These are phyloP conservation scores for Fusarium verrucosum DNA, from an alignment of 2,329 filamentous ascomycete genomes.

Conservation along the genomic window DNA sequence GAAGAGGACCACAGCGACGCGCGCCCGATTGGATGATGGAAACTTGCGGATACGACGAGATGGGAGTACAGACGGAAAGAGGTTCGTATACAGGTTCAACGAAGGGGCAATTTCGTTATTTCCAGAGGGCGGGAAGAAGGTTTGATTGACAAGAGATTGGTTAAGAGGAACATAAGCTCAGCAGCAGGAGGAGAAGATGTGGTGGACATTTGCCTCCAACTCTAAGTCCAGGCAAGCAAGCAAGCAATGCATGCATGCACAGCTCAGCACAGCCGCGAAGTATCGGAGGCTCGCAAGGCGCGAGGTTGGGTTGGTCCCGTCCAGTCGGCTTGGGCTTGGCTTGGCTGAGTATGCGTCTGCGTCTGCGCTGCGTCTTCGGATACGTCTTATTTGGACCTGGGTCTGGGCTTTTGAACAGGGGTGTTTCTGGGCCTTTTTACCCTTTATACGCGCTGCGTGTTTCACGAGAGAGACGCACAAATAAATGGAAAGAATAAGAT, in stretches of 20 bases:
- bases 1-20: slow-evolving; percentile 3
- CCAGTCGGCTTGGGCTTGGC: slow-evolving; percentile 32
- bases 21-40: slow-evolving; percentile 16
- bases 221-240: slow-evolving; percentile 19
- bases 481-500: neutral
- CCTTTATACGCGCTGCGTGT: slow-evolving; percentile 22
- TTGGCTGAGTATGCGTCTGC: slow-evolving; percentile 31
- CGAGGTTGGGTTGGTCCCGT: slow-evolving; percentile 37
- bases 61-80: slow-evolving; percentile 2
- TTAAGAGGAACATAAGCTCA: slow-evolving; percentile 11
- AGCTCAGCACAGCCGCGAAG: slow-evolving; percentile 35
- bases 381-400: too few species aligned
- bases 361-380: slow-evolving; percentile 29
- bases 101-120: neutral
- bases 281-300: slow-evolving; percentile 29
- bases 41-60: slow-evolving; percentile 21
- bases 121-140: neutral
- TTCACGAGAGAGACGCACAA: slow-evolving; percentile 18
- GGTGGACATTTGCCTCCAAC: slow-evolving; percentile 29
- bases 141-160: slow-evolving; percentile 9
- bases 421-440: slow-evolving; percentile 25
- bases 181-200: slow-evolving; percentile 15
- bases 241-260: neutral
- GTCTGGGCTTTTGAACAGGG: slow-evolving; percentile 23
- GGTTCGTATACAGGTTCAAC: slow-evolving; percentile 11